Conservation (phyloP, 805 yeast species). For the Ogataea parapolymorpha region DNA sequence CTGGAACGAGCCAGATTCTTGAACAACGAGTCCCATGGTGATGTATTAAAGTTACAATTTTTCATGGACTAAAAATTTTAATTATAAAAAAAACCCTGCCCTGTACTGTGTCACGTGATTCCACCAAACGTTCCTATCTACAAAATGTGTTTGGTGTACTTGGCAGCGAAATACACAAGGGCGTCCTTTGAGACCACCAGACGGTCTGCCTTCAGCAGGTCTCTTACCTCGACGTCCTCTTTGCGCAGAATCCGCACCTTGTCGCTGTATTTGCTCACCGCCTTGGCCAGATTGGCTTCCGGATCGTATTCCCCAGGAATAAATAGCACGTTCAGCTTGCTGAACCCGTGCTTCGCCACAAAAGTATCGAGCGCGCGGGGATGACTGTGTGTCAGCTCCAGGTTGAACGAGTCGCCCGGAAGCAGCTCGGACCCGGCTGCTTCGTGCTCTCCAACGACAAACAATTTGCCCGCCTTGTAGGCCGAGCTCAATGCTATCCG, state of each 20-base stretch:
- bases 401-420: conserved; percentile 26
- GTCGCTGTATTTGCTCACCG: conserved; percentile 46
- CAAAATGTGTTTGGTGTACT: conserved; percentile 21
- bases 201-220: conserved; percentile 73
- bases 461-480: conserved; percentile 71
- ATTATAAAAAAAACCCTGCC: not conserved
- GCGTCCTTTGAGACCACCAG: conserved; percentile 71
- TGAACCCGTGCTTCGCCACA: conserved; percentile 45
- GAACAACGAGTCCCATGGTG: conserved; percentile 62
- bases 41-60: conserved; percentile 9
- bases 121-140: conserved; percentile 2
- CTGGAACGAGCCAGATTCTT: conserved; percentile 99
- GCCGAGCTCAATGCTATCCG: conserved; percentile 79
- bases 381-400: conserved; percentile 30
- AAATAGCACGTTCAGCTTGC: conserved; percentile 58
- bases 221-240: conserved; percentile 81
- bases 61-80: conserved; percentile 7
- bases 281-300: conserved; percentile 53
- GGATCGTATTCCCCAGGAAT: conserved; percentile 48
- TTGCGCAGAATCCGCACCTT: conserved; percentile 65
- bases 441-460: conserved; percentile 53
- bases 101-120: conserved; percentile 8
- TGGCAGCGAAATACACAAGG: conserved; percentile 49
- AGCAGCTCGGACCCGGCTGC: conserved; percentile 26
- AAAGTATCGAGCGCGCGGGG: conserved; percentile 34